phyloP scores from a whole-genome alignment of 2,329 filamentous ascomycete genomes.

The Alternaria sp. region DNA sequence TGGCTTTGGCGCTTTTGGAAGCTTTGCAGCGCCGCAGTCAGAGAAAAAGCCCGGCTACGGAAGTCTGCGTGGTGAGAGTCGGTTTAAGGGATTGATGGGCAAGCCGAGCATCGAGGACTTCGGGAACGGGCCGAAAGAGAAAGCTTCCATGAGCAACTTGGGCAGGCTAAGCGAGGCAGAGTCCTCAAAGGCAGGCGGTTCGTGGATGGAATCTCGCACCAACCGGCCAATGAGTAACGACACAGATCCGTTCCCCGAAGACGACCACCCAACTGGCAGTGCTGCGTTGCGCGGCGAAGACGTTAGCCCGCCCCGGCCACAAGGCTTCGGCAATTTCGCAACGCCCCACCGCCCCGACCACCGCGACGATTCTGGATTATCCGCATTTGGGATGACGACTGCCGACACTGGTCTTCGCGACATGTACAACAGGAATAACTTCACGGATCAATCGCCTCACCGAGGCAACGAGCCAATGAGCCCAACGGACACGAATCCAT shows the following conservation, averaged over 20 bases:
- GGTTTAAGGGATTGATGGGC: conserved; percentile 82
- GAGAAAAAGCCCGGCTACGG: conserved; percentile 77
- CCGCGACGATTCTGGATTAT: conserved; percentile 66
- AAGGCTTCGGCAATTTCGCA: conserved; percentile 52
- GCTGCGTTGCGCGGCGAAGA: conserved; percentile 80
- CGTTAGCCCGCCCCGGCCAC: conserved; percentile 60
- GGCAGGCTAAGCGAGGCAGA: conserved; percentile 61
- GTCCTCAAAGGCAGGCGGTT: conserved; percentile 54
- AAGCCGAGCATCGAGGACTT: conserved; percentile 77
- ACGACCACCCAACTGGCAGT: conserved; percentile 69
- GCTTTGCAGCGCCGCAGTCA: conserved; percentile 67
- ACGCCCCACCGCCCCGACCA: conserved; percentile 54
- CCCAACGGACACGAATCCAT: conserved; percentile 95
- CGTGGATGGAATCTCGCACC: conserved; percentile 58
- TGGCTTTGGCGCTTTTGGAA: conserved; percentile 83
- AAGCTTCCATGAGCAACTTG: conserved; percentile 59
- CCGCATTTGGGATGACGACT: conserved; percentile 65
- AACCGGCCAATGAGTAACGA: conserved; percentile 64
- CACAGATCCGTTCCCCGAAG: conserved; percentile 76
- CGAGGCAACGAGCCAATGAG: conserved; percentile 75
- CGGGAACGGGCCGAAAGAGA: conserved; percentile 59
- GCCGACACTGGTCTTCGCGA: conserved; percentile 64
- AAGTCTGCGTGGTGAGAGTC: conserved; percentile 75
- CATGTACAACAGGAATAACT: conserved; percentile 63
- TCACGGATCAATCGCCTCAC: conserved; percentile 62